Evolutionary conservation across 768 basidiomycete genomes (phyloP).

Genomic region (Mycena galopus): DNA sequence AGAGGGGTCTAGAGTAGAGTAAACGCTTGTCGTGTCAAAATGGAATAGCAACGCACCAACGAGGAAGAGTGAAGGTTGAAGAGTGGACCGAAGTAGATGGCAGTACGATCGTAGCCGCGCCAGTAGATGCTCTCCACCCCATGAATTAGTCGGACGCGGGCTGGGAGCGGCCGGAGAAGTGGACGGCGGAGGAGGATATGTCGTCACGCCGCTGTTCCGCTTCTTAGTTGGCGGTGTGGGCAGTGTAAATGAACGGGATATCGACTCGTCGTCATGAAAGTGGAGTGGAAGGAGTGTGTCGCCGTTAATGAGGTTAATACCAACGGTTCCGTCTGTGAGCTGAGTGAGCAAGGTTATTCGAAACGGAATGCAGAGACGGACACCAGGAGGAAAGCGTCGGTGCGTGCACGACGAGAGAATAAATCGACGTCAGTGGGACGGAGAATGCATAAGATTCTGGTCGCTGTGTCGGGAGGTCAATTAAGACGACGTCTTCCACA

Average conservation of each 20-base stretch:
- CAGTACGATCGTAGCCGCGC: slow-evolving; percentile 81
- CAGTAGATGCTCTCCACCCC: slow-evolving; percentile 92
- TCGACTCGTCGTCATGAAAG: slow-evolving; percentile 97
- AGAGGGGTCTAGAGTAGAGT: slow-evolving; percentile 74
- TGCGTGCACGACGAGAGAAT: slow-evolving; percentile 88
- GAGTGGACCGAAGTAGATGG: slow-evolving; percentile 85
- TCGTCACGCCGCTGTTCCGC: slow-evolving; percentile 53
- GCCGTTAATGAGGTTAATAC: slow-evolving; percentile 89
- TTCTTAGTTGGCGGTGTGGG: slow-evolving; percentile 55
- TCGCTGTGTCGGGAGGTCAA: slow-evolving; percentile 84
- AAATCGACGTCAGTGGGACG: slow-evolving; percentile 90
- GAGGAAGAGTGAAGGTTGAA: slow-evolving; percentile 89
- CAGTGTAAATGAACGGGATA: slow-evolving; percentile 70
- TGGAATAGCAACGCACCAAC: slow-evolving; percentile 49
- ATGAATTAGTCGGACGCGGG: slow-evolving; percentile 66
- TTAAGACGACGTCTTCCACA: slow-evolving; percentile 76
- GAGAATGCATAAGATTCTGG: slow-evolving; percentile 97
- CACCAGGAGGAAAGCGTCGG: slow-evolving; percentile 90
- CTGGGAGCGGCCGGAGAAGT: slow-evolving; percentile 49
- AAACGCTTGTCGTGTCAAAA: not conserved
- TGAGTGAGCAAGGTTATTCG: slow-evolving; percentile 35
- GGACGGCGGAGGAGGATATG: slow-evolving; percentile 75
- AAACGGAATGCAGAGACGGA: slow-evolving; percentile 50
- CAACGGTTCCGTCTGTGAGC: slow-evolving; percentile 83
- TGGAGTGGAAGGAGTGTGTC: slow-evolving; percentile 90